Conservation (phyloP, 2,329 filamentous ascomycete species). For the Cercospora brassicicola region DNA sequence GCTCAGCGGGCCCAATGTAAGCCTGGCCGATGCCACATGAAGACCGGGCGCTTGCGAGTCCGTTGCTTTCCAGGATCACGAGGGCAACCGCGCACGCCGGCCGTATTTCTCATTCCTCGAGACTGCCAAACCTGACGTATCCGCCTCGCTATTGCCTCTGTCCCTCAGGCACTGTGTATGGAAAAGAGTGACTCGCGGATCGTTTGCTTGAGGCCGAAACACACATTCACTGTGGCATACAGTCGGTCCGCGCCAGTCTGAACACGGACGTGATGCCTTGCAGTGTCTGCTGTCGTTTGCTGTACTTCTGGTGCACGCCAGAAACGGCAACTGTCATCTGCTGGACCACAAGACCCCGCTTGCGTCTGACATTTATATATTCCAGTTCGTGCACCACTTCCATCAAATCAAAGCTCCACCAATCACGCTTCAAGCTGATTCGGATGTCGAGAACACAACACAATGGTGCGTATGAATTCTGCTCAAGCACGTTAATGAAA, state of each 20-base stretch:
- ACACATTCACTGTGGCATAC: background rate
- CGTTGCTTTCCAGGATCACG: background rate
- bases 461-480: background rate
- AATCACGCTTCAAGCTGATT: background rate
- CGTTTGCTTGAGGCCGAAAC: background rate
- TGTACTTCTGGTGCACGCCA: no score
- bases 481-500: background rate
- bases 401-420: background rate
- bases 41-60: background rate
- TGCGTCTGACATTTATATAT: background rate
- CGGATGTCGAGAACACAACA: background rate
- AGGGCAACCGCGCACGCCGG: background rate
- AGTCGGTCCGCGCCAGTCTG: background rate
- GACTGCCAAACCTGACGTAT: background rate
- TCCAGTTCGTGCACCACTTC: background rate
- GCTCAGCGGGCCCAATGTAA: background rate
- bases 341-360: background rate
- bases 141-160: background rate
- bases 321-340: background rate
- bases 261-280: background rate
- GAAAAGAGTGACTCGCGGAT: background rate
- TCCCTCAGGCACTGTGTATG: background rate
- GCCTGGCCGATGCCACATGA: background rate
- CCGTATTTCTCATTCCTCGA: background rate
- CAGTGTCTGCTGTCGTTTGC: no score